phyloP scores from a whole-genome alignment of 495 filamentous ascomycete genomes.

The Clavariopsis aquatica region DNA sequence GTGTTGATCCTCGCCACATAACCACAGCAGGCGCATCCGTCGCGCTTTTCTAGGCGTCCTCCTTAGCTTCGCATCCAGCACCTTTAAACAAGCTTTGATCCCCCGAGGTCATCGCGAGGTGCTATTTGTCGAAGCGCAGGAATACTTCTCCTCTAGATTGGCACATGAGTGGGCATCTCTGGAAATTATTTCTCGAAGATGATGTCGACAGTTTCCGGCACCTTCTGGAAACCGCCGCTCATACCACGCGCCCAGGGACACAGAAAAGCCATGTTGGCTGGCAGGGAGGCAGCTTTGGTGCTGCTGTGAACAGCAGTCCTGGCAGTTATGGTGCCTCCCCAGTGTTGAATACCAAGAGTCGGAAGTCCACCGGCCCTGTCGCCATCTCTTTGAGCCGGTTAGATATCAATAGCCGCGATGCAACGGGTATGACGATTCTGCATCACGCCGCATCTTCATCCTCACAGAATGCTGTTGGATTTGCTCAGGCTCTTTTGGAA shows the following conservation, averaged over 20 bases:
- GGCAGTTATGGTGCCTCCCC: slow-evolving; percentile 55
- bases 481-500: slow-evolving; percentile 74
- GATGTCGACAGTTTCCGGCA: slow-evolving; percentile 89
- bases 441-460: slow-evolving; percentile 79
- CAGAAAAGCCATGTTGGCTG: slow-evolving; percentile 43
- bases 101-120: slow-evolving; percentile 86
- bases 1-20: slow-evolving; percentile 5
- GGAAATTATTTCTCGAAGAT: slow-evolving; percentile 94
- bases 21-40: slow-evolving; percentile 13
- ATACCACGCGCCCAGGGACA: slow-evolving; percentile 50
- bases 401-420: slow-evolving; percentile 82
- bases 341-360: slow-evolving; percentile 46
- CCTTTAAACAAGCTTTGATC: slow-evolving; percentile 87
- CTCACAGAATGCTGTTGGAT: slow-evolving; percentile 63
- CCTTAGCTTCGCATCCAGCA: slow-evolving; percentile 41
- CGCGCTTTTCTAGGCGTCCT: slow-evolving; percentile 31
- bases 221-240: slow-evolving; percentile 68
- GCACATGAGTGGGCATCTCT: slow-evolving; percentile 95
- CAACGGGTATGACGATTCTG: slow-evolving; percentile 75
- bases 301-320: slow-evolving; percentile 54
- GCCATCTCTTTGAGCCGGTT: slow-evolving; percentile 58
- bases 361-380: slow-evolving; percentile 46
- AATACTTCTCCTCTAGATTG: slow-evolving; percentile 48
- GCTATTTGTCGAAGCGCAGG: slow-evolving; percentile 64
- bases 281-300: slow-evolving; percentile 42